These are phyloP conservation scores for Ottelia alismoides DNA, from an alignment of 106 monocot species.

Conservation along the genomic window DNA sequence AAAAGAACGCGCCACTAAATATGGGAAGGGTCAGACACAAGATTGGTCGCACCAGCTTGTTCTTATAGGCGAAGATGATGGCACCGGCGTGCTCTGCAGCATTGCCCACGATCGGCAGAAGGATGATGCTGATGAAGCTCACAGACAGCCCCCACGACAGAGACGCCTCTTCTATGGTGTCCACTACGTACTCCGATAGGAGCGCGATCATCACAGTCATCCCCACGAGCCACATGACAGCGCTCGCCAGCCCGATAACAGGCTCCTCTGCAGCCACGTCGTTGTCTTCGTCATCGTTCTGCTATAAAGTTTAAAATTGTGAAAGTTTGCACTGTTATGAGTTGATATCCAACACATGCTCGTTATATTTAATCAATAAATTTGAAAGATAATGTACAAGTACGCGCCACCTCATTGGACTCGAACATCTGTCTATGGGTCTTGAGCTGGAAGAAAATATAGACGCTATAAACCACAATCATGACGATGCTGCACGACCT, in stretches of 20 bases:
- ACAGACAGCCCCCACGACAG: conserved; percentile 15
- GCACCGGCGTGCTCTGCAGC: conserved; percentile 31
- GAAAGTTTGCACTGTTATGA: too few species aligned
- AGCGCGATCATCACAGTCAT: conserved; percentile 38
- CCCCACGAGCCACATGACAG: conserved; percentile 39
- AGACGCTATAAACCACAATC: conserved; percentile 55
- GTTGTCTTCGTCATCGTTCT: conserved; percentile 11
- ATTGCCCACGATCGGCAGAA: conserved; percentile 15
- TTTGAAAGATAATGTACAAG: background rate
- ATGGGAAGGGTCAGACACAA: too few species aligned
- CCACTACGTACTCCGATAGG: conserved; percentile 11
- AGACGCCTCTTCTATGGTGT: conserved; percentile 16
- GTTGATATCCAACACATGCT: too few species aligned
- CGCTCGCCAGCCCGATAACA: conserved; percentile 43
- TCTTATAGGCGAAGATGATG: conserved; percentile 82
- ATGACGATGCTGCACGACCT: conserved; percentile 66
- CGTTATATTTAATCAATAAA: too few species aligned
- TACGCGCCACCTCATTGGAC: conserved; percentile 18
- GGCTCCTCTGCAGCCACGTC: conserved; percentile 2
- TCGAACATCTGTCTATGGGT: conserved; percentile 74
- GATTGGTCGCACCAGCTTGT: conserved; percentile 34
- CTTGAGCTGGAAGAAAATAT: conserved; percentile 88
- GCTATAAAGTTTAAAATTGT: too few species aligned
- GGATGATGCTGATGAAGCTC: conserved; percentile 26
- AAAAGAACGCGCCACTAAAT: too few species aligned